These are phyloP conservation scores for Suillus alpinus DNA, from an alignment of 768 basidiomycete genomes.

Conservation along the genomic window DNA sequence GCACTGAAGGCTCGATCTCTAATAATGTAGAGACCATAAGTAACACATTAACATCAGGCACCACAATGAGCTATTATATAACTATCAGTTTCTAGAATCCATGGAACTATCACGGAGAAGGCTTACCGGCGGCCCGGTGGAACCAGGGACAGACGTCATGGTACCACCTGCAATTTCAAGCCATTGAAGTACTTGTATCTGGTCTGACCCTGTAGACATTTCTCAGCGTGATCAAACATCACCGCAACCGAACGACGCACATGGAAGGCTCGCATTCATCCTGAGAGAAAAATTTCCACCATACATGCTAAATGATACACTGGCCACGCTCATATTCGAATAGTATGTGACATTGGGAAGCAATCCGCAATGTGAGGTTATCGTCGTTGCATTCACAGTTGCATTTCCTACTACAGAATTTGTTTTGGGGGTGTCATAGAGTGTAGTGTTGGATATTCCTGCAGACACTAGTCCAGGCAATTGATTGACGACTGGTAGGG, in stretches of 20 bases:
- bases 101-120: neutral
- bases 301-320: neutral
- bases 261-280: neutral
- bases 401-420: conserved; percentile 4
- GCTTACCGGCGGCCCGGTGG: neutral
- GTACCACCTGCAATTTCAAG: neutral
- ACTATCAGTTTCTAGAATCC: neutral
- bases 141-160: too few relatives aligned
- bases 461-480: neutral
- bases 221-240: neutral
- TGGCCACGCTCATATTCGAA: neutral
- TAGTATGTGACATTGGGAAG: neutral
- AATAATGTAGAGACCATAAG: neutral
- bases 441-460: conserved; percentile 10
- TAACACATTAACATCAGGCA: neutral
- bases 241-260: neutral
- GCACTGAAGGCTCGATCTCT: neutral
- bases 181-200: neutral
- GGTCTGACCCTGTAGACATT: neutral
- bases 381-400: conserved; percentile 13
- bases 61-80: neutral
- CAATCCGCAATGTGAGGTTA: conserved; percentile 9
- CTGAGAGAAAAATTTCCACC: neutral
- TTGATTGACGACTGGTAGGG: neutral
- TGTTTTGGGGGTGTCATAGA: conserved; percentile 11